Percentiles rank a stretch among this genome's conserved stretches.
These are phyloP conservation scores for Pisolithus microcarpus DNA, from an alignment of 768 basidiomycete genomes.

Conservation along the genomic window DNA sequence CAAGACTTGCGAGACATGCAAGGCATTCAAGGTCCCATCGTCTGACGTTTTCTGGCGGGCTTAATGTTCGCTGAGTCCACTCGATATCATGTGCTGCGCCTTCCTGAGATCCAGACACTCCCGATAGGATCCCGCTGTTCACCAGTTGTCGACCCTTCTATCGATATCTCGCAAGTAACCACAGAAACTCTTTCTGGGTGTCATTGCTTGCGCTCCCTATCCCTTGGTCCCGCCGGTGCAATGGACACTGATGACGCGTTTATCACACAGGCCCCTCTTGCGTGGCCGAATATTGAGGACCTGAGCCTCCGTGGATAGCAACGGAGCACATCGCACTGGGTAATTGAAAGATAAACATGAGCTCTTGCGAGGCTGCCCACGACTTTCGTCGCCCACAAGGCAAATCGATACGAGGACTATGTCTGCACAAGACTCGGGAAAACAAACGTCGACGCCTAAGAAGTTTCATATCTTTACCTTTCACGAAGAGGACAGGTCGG, in stretches of 20 bases:
- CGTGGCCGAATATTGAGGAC: slow-evolving; percentile 22
- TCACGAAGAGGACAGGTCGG: too few relatives aligned
- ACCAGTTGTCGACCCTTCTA: too few relatives aligned
- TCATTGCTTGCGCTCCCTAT: too few relatives aligned
- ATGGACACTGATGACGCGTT: slow-evolving; percentile 22
- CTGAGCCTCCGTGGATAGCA: slow-evolving; percentile 21
- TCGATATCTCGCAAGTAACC: too few relatives aligned
- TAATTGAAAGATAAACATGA: slow-evolving; percentile 15
- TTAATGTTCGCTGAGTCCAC: too few relatives aligned
- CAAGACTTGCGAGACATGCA: too few relatives aligned
- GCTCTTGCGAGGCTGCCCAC: slow-evolving; percentile 15
- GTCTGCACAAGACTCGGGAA: background rate
- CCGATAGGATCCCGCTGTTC: too few relatives aligned
- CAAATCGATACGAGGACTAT: slow-evolving; percentile 20
- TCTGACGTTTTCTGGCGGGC: too few relatives aligned
- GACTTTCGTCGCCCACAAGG: slow-evolving; percentile 13
- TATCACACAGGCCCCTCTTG: slow-evolving; percentile 17
- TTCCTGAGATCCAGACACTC: too few relatives aligned
- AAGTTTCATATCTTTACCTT: slow-evolving; percentile 16
- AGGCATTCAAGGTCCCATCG: too few relatives aligned
- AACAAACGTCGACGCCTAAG: slow-evolving; percentile 6
- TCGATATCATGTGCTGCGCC: too few relatives aligned
- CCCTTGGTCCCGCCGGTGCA: slow-evolving; percentile 5
- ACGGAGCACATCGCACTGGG: slow-evolving; percentile 12
- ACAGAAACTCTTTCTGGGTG: too few relatives aligned